phyloP scores from a whole-genome alignment of 2,329 filamentous ascomycete genomes.

The Raffaelea deltoideospora region DNA sequence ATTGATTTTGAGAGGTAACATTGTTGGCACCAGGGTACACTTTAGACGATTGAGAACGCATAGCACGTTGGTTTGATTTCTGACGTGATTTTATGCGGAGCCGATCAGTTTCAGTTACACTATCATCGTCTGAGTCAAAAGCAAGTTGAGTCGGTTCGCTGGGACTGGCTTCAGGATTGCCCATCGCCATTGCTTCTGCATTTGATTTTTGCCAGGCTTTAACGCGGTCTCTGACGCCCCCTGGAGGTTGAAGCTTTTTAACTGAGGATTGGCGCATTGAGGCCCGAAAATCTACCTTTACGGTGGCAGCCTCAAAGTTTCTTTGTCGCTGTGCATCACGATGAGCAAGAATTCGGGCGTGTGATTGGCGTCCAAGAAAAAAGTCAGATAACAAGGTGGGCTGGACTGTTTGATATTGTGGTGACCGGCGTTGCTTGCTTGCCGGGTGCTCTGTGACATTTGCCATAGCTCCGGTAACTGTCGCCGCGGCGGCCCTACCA shows the following conservation, averaged over 20 bases:
- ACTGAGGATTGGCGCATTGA: conserved; percentile 45
- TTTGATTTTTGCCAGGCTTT: conserved; percentile 73
- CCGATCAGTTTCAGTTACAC: conserved; percentile 46
- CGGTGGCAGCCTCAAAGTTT: conserved; percentile 36
- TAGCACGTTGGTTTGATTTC: no score
- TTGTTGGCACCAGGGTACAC: conserved; percentile 10
- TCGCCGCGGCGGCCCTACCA: no score
- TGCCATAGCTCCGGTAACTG: no score
- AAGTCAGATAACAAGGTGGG: conserved; percentile 41
- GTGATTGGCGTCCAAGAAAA: conserved; percentile 38
- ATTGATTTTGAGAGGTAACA: no score
- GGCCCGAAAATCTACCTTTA: conserved; percentile 36
- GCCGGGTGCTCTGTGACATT: no score
- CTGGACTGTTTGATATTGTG: conserved; percentile 26
- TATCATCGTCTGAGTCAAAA: conserved; percentile 42
- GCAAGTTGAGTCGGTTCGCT: conserved; percentile 47
- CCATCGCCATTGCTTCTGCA: conserved; percentile 43
- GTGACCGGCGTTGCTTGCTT: conserved; percentile 12
- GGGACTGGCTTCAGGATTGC: conserved; percentile 34
- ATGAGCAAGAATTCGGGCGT: conserved; percentile 34
- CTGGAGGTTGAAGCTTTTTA: conserved; percentile 43
- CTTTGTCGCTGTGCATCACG: conserved; percentile 34
- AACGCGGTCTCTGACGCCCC: conserved; percentile 63
- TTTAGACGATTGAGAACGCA: no score
- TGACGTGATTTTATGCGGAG: conserved; percentile 39